Evolutionary conservation across 83 land plant species (phyloP).

Genomic region (Isoetes engelmannii): DNA sequence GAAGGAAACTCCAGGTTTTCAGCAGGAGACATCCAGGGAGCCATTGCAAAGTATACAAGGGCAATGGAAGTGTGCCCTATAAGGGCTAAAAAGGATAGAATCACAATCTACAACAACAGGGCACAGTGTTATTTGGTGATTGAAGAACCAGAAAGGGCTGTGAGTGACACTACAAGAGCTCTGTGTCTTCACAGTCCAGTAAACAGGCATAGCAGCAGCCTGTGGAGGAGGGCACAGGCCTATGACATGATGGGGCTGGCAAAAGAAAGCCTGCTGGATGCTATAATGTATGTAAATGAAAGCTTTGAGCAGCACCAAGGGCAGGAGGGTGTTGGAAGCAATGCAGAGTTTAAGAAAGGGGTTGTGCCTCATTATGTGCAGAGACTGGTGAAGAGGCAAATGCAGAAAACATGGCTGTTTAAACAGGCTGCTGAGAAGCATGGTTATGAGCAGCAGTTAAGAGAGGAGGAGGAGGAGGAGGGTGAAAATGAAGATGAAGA

Average conservation of each 20-base stretch:
- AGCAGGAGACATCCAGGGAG: conserved; percentile 60
- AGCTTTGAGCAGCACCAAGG: conserved; percentile 11
- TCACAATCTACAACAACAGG: conserved; percentile 78
- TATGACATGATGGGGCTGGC: conserved; percentile 77
- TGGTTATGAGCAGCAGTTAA: conserved; percentile 40
- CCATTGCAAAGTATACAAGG: conserved; percentile 48
- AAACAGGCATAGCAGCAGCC: conserved; percentile 66
- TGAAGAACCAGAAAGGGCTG: conserved; percentile 46
- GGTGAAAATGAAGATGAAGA: conserved; percentile 31
- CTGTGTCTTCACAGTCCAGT: conserved; percentile 54
- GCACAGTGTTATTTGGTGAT: conserved; percentile 79
- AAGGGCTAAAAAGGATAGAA: conserved; percentile 55
- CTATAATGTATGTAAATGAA: conserved; percentile 62
- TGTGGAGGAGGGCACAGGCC: conserved; percentile 93
- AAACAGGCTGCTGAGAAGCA: conserved; percentile 81
- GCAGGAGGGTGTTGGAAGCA: conserved; percentile 37
- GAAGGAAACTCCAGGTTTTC: conserved; percentile 62
- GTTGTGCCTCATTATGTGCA: conserved; percentile 68
- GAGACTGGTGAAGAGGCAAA: conserved; percentile 64
- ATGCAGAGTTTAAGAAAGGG: conserved; percentile 45
- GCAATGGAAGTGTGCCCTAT: conserved; percentile 65
- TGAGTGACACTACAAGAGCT: conserved; percentile 83
- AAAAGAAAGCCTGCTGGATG: conserved; percentile 83
- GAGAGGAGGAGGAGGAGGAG: no score
- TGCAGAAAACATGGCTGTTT: conserved; percentile 73